phyloP scores from a whole-genome alignment of 2,329 filamentous ascomycete genomes.

The Anthostomella pinea region DNA sequence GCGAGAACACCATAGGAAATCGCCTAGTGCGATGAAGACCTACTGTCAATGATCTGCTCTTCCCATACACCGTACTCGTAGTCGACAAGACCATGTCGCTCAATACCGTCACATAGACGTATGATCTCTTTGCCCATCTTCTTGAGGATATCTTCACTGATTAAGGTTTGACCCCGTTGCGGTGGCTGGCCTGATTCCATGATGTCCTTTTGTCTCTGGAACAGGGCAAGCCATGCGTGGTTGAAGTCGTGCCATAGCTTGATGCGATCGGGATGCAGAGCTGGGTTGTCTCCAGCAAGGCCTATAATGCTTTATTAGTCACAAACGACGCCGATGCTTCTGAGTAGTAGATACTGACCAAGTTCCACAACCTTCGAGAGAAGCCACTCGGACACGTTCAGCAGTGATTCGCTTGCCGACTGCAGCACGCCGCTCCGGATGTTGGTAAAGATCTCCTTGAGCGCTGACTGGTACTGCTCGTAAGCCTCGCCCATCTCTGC shows the following conservation, averaged over 20 bases:
- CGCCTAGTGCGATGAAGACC: slow-evolving; percentile 35
- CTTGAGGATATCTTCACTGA: slow-evolving; percentile 67
- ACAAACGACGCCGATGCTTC: slow-evolving; percentile 8
- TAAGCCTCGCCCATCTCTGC: slow-evolving; percentile 66
- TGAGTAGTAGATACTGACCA: slow-evolving; percentile 42
- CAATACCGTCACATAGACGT: slow-evolving; percentile 78
- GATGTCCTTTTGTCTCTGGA: slow-evolving; percentile 81
- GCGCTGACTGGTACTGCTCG: slow-evolving; percentile 59
- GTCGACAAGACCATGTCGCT: slow-evolving; percentile 91
- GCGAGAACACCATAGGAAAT: background rate
- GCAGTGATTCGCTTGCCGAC: slow-evolving; percentile 49
- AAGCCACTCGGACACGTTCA: slow-evolving; percentile 54
- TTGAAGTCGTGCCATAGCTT: slow-evolving; percentile 95
- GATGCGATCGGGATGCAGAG: slow-evolving; percentile 71
- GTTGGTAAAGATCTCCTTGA: slow-evolving; percentile 68
- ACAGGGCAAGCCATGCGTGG: slow-evolving; percentile 79
- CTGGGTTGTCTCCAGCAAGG: slow-evolving; percentile 78
- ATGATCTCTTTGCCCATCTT: slow-evolving; percentile 81
- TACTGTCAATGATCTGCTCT: slow-evolving; percentile 83
- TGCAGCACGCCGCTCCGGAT: slow-evolving; percentile 55
- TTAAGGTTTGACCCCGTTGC: slow-evolving; percentile 57
- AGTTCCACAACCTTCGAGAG: slow-evolving; percentile 53
- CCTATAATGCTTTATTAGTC: slow-evolving; percentile 50
- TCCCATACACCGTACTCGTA: slow-evolving; percentile 98
- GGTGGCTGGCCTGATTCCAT: slow-evolving; percentile 57